Conservation (phyloP, 192 early-diverging fungal genomes). For the Coemansia javaensis region DNA sequence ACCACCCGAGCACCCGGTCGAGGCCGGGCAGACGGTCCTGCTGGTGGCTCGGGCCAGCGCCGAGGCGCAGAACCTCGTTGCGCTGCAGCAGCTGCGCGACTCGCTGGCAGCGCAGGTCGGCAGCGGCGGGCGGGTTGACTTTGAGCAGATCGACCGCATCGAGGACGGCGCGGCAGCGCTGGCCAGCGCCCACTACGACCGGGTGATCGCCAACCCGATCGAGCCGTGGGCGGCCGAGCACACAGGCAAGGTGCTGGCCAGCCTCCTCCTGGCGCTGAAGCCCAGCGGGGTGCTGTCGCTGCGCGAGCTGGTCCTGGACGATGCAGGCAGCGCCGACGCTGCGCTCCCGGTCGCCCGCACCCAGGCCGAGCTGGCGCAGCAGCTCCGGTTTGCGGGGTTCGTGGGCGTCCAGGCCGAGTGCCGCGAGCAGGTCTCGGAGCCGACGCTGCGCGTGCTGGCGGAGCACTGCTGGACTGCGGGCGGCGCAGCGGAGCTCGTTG, state of each 20-base stretch:
- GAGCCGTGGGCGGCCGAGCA: slow-evolving; percentile 61
- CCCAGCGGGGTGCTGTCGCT: slow-evolving; percentile 66
- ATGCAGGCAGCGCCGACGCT: slow-evolving; percentile 31
- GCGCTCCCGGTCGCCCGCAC: slow-evolving; percentile 58
- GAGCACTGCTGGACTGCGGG: slow-evolving; percentile 55
- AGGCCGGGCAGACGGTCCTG: slow-evolving; percentile 30
- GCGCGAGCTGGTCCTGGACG: slow-evolving; percentile 61
- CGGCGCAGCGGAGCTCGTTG: slow-evolving; percentile 42
- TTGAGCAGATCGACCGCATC: slow-evolving; percentile 84
- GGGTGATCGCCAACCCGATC: slow-evolving; percentile 55
- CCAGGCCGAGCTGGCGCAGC: slow-evolving; percentile 57
- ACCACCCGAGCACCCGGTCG: slow-evolving; percentile 6
- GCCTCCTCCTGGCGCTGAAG: slow-evolving; percentile 59
- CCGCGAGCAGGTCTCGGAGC: slow-evolving; percentile 39
- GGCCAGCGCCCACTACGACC: slow-evolving; percentile 55
- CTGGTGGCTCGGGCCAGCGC: slow-evolving; percentile 34
- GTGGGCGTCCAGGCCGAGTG: slow-evolving; percentile 56
- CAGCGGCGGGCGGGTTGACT: slow-evolving; percentile 59
- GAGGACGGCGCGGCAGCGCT: slow-evolving; percentile 54
- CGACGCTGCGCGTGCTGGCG: slow-evolving; percentile 47
- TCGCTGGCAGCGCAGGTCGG: slow-evolving; percentile 53
- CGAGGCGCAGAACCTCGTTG: slow-evolving; percentile 21
- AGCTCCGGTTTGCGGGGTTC: slow-evolving; percentile 81
- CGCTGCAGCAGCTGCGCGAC: slow-evolving; percentile 43
- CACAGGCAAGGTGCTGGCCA: slow-evolving; percentile 55